Evolutionary conservation across 2,329 filamentous ascomycete genomes (phyloP), one percentile per base, ranked within the genome.

Genomic region (Alternaria panax): DNA sequence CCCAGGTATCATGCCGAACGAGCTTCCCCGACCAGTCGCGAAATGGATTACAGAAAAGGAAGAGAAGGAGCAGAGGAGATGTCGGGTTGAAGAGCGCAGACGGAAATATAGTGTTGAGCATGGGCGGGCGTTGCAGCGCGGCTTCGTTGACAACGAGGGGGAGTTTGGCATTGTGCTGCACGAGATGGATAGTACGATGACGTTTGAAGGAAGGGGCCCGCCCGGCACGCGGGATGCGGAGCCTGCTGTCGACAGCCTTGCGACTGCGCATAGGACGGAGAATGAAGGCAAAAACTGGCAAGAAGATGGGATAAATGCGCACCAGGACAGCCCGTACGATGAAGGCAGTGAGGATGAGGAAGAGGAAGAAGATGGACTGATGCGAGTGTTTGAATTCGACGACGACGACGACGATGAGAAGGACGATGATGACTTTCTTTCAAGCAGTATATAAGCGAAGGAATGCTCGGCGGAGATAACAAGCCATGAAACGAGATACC

Each of bases 131-230:
- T 18, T 52, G 16, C 0, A n/a, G 20, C 5, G 20, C 22, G n/a
- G 42, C 20, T 34, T 34, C 7, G 5, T 2, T 6, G 62, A 64
- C 32, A 51, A 41, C 14, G 3, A 11, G 11, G 59, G 56, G 0
- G 18, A 32, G 0, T 64, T 55, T 34, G 43, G 53, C 32, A 11
- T 62, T 2, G 53, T 53, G 5, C 54, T 47, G 28, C 42, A 46
- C 22, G 56, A 59, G 25, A 46, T 28, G 38, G 48, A 53, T n/a
- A n/a, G 14, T 4, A 28, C 16, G 24, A 38, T 30, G 0, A 43
- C 22, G 3, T 60, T 47, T 5, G 11, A 36, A 24, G 38, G 28
- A 7, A 18, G 45, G 12, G 22, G 18, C 5, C 36, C 28, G 34
- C 9, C 12, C 4, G 30, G 11, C 11, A 32, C 12, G 8, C 11